phyloP scores from a whole-genome alignment of 768 basidiomycete species.

The Hypholoma fasciculare region DNA sequence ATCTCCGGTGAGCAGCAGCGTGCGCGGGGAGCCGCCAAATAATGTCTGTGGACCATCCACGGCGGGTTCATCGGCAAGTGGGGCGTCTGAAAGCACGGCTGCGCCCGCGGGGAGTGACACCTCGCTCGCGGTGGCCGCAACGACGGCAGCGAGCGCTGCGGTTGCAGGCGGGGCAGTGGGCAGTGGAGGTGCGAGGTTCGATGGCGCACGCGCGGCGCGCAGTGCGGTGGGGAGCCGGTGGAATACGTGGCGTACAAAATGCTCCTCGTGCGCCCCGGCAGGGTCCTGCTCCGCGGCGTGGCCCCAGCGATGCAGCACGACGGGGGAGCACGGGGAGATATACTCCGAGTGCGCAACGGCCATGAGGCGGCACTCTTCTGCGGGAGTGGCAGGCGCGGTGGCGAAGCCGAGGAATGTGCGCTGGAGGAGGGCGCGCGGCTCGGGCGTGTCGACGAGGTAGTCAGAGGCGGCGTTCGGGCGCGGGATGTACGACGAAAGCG shows the following conservation, averaged over 20 bases:
- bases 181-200: conserved; percentile 12
- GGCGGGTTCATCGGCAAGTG: conserved; percentile 25
- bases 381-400: conserved; percentile 16
- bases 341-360: conserved; percentile 41
- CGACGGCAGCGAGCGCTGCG: neutral
- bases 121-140: neutral
- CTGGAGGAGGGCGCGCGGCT: conserved; percentile 50
- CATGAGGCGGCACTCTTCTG: conserved; percentile 32
- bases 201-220: conserved; percentile 13
- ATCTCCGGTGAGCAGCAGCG: conserved; percentile 48
- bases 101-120: neutral
- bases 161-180: neutral
- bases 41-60: conserved; percentile 16
- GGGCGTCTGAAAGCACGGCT: conserved; percentile 3
- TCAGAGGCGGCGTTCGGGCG: conserved; percentile 49
- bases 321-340: conserved; percentile 39
- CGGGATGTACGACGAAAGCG: conserved; percentile 47
- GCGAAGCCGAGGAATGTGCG: conserved; percentile 53
- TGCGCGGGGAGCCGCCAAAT: conserved; percentile 45
- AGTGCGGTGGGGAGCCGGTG: conserved; percentile 17
- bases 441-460: conserved; percentile 54
- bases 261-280: conserved; percentile 23
- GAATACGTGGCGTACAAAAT: conserved; percentile 21
- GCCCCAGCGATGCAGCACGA: conserved; percentile 38
- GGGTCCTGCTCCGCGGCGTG: conserved; percentile 33